Evolutionary conservation across 1,284 basidiomycete genomes (phyloP).

Genomic region (Ganoderma lucidum): DNA sequence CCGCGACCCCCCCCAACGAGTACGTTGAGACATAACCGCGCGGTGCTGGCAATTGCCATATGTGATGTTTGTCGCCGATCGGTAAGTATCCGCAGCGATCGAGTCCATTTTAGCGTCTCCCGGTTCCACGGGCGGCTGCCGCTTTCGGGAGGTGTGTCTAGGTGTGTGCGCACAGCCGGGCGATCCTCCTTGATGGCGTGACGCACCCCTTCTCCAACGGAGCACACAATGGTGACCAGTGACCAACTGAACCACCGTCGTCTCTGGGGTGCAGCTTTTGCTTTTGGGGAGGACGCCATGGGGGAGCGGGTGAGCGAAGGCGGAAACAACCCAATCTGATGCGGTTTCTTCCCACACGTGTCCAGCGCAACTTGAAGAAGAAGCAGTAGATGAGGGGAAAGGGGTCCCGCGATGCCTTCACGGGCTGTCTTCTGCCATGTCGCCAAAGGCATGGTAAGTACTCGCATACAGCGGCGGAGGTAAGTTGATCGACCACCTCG

Average conservation of each 20-base stretch:
- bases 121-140: background rate
- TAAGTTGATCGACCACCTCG: background rate
- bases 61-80: background rate
- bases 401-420: background rate
- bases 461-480: background rate
- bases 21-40: background rate
- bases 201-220: no score
- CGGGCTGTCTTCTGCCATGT: background rate
- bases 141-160: background rate
- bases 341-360: background rate
- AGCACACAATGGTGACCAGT: no score
- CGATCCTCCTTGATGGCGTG: slow-evolving; percentile 5
- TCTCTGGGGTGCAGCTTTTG: no score
- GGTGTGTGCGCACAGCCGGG: background rate
- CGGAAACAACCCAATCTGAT: background rate
- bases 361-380: background rate
- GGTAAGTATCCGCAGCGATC: background rate
- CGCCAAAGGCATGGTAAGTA: background rate
- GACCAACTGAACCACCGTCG: no score
- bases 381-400: background rate
- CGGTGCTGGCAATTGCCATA: background rate
- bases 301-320: background rate
- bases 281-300: background rate
- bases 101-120: background rate
- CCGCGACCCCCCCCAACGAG: background rate